Base-by-base conservation (phyloP, 495 filamentous ascomycete species). In the Aspergillus sclerotiicarbonarius region DNA sequence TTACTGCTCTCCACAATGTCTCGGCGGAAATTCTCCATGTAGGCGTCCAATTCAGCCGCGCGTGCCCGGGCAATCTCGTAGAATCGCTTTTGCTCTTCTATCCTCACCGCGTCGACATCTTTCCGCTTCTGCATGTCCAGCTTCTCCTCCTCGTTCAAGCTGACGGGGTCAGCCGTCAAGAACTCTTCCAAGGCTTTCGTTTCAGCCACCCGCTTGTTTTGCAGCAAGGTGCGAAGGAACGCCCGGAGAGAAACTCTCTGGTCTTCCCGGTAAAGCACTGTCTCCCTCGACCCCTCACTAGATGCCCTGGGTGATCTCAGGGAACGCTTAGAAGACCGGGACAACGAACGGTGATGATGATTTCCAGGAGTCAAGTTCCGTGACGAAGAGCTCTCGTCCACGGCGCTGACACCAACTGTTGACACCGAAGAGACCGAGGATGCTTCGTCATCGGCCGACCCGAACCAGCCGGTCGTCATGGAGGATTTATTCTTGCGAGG, bases 31-130 rank as follows among this genome's bases (percentile, higher is more conserved):
- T 82, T 83, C 74, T 98, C 94, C 94, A 98, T 98, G 67, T 97
- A 97, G 8, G 96, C 89, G 75, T 98, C 95, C 49, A 98, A 72
- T 65, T 97, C 95, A 4, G 88, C 86, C 13, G 94, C 94, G 51
- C 94, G 88, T 69, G 91, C 85, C 58, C 91, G 78, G 2, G 94
- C 94, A 68, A 98, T 90, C 67, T 98, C 92, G 75, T 96, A 98
- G 71, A 98, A 98, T 53, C 82, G 82, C 70, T 84, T 87, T 69
- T 98, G 94, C 72, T 98, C 94, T 65, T 95, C 89, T 21, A 98
- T 82, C 25, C 94, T 82, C 62, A 90, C 87, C 63, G 89, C 84
- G 68, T 98, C 94, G 78, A 95, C 89, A 4, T 80, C 83, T 64
- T 92, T 96, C 25, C 94, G 81, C 51, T 82, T 77, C 19, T 84